These are phyloP conservation scores for Neoboletus brunneissimus DNA, from an alignment of 768 basidiomycete species.

Conservation along the genomic window DNA sequence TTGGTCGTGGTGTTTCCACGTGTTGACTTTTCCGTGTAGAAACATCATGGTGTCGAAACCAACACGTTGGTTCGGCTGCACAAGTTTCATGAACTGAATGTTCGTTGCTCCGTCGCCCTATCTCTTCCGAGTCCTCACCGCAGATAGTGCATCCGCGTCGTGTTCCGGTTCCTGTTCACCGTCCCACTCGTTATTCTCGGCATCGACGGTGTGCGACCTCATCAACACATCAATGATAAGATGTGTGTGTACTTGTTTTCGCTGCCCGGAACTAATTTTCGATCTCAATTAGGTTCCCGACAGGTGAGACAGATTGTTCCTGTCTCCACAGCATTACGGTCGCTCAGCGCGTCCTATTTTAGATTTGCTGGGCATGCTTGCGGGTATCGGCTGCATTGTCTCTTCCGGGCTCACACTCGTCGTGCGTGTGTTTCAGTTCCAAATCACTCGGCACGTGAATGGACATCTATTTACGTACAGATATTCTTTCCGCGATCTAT, in stretches of 20 bases:
- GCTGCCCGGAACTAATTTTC: too few species aligned
- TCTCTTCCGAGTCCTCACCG: neutral
- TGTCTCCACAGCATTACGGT: too few species aligned
- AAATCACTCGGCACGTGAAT: too few species aligned
- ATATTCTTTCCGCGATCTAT: constrained; percentile 81
- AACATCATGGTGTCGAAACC: constrained; percentile 58
- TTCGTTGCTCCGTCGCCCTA: neutral
- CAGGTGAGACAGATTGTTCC: too few species aligned
- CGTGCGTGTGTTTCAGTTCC: too few species aligned
- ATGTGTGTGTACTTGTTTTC: constrained; percentile 33
- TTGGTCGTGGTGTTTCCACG: too few species aligned
- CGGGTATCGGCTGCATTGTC: constrained; percentile 57
- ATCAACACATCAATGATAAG: constrained; percentile 63
- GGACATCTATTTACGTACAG: too few species aligned
- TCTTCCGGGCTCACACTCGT: constrained; percentile 48
- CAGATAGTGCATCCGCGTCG: constrained; percentile 61
- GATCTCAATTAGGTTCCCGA: too few species aligned
- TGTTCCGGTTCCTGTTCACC: constrained; percentile 73
- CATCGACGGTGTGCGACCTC: constrained; percentile 67
- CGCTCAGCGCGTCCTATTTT: neutral
- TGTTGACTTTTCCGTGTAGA: constrained; percentile 36
- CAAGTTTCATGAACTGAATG: constrained; percentile 83
- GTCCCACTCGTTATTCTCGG: too few species aligned
- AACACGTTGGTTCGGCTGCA: constrained; percentile 67
- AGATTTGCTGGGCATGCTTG: constrained; percentile 61